phyloP scores from a whole-genome alignment of 2,329 filamentous ascomycete species.

The Colletotrichum sp. region DNA sequence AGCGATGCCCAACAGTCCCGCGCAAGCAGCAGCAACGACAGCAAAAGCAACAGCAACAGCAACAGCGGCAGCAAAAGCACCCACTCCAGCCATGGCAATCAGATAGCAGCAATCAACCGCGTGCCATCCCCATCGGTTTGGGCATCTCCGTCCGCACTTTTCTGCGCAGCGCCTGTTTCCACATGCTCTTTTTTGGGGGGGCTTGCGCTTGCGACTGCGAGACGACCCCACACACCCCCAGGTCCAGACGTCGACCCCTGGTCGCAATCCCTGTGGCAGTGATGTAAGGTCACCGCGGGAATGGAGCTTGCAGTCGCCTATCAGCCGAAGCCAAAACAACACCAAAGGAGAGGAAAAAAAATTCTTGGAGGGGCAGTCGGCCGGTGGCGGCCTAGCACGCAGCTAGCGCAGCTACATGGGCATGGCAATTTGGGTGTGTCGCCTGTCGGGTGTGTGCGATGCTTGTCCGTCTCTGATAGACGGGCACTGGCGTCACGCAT shows the following conservation, averaged over 20 bases:
- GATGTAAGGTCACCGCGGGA: conserved; percentile 23
- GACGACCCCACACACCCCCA: conserved; percentile 19
- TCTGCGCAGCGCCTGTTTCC: background rate
- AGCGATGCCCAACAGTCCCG: background rate
- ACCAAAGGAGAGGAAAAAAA: conserved; percentile 2
- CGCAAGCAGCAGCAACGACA: background rate
- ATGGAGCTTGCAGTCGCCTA: conserved; percentile 21
- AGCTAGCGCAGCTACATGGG: background rate
- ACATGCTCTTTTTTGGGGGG: conserved; percentile 11
- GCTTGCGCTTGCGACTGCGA: conserved; percentile 7
- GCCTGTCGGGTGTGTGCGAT: background rate
- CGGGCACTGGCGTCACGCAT: conserved; percentile 3
- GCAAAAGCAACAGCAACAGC: background rate
- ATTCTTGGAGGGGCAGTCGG: conserved; percentile 16
- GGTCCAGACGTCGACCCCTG: conserved; percentile 4
- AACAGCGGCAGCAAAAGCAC: background rate
- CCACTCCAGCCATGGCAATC: background rate
- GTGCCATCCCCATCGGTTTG: background rate
- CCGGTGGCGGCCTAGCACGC: conserved; percentile 15
- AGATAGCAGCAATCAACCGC: background rate
- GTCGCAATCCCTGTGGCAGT: conserved; percentile 18
- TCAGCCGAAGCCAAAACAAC: conserved; percentile 17
- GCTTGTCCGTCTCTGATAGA: conserved; percentile 15
- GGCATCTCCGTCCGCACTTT: background rate
- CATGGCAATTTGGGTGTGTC: background rate